Evolutionary conservation across 192 early-diverging fungal genomes (phyloP), one percentile per base, ranked within the genome.

Genomic region (Coemansia sp.): DNA sequence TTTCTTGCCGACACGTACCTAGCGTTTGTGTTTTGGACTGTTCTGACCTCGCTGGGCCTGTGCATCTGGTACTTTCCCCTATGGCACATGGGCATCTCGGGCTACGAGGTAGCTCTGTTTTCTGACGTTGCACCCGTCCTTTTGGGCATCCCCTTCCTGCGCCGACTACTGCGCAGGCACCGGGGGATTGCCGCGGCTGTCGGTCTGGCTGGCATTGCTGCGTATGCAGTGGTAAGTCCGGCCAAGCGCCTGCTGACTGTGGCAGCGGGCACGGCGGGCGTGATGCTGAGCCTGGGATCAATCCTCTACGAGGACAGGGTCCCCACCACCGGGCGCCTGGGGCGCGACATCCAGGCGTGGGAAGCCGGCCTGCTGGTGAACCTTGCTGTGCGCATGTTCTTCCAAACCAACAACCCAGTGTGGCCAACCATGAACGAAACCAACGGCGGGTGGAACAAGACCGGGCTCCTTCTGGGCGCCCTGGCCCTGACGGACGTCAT

Each of bases 71-170:
- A 89, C 57, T 89, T 89, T 54, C 87, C 87, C 17, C 65, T 89
- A 25, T 89, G 85, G 83, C 78, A 86, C 62, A 89, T 89, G 87
- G 87, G 87, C 3, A 78, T 89, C 54, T 87, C 85, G 11, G 87
- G 87, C 40, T 87, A 80, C 51, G 87, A 89, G 54, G 81, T 78
- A 5, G 81, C 80, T 23, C 62, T 89, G 51, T 75, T 89, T 12
- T 69, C 80, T 13, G 84, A 82, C 27, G 38, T 77, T 10, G 54
- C 77, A 7, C 80, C 84, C 1, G 56, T 75, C 14, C 38, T 87
- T 13, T 71, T 87, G 11, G 83, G 80, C 27, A 68, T 86, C 20
- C 59, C 54, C 4, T 54, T 60, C 7, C 47, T 87, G 25, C 77
- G 84, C 16, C 63, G 73, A 12, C 29, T 72, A 1, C 59, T 86